These are phyloP conservation scores for Phytophthora podocarpi DNA, from an alignment of 352 stramenopile species.

Conservation along the genomic window DNA sequence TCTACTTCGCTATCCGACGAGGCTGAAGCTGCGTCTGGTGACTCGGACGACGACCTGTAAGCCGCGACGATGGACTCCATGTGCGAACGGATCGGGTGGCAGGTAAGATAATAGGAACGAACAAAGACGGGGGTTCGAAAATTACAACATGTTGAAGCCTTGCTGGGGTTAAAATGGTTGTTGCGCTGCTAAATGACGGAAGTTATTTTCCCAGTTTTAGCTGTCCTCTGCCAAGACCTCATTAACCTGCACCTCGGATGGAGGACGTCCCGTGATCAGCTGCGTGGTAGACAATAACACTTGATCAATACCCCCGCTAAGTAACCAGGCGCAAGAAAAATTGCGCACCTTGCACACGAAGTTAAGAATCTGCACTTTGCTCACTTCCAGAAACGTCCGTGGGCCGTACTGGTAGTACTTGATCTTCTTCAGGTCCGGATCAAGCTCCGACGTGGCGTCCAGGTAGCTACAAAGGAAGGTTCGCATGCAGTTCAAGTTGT, in stretches of 20 bases:
- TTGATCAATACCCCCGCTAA: not conserved
- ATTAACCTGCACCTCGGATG: constrained; percentile 69
- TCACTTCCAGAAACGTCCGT: constrained; percentile 74
- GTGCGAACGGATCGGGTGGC: constrained; percentile 3
- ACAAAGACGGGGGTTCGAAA: constrained; percentile 29
- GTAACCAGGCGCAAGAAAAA: not conserved
- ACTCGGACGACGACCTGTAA: constrained; percentile 43
- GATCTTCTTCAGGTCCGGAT: constrained; percentile 79
- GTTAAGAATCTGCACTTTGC: constrained; percentile 87
- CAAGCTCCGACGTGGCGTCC: constrained; percentile 65
- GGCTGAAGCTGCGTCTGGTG: constrained; percentile 16
- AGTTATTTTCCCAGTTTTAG: constrained; percentile 18
- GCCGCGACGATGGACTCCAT: constrained; percentile 51
- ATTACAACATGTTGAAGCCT: not conserved
- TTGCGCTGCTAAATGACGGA: not conserved
- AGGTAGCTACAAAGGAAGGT: constrained; percentile 55
- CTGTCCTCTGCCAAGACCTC: constrained; percentile 68
- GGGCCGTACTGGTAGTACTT: constrained; percentile 76
- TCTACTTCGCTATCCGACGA: constrained; percentile 30
- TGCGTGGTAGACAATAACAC: constrained; percentile 22
- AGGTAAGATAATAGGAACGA: not conserved
- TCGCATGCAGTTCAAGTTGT: not conserved
- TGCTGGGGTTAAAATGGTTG: constrained; percentile 6
- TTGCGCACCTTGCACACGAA: constrained; percentile 85
- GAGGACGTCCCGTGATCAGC: constrained; percentile 71